Conservation (phyloP, 2,329 filamentous ascomycete genomes). For the Verticillium tricorpus region DNA sequence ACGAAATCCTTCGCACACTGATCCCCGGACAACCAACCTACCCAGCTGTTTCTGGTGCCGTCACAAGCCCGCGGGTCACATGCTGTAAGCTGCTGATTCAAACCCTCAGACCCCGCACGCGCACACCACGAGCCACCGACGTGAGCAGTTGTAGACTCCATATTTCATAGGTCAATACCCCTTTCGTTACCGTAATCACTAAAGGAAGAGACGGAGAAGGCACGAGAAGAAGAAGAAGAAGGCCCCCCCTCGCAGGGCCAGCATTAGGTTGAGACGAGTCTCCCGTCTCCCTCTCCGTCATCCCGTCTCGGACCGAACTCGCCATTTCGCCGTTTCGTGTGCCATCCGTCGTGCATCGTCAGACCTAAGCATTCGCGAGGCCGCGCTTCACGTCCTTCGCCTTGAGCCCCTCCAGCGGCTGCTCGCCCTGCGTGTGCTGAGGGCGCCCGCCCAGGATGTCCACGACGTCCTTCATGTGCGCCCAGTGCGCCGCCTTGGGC, state of each 20-base stretch:
- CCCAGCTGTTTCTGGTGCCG: too few relatives aligned
- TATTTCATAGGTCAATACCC: background rate
- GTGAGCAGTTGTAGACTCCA: background rate
- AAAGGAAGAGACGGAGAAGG: background rate
- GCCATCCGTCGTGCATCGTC: background rate
- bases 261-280: background rate
- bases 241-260: background rate
- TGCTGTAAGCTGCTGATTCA: background rate
- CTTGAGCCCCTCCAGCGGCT: constrained; percentile 42
- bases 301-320: background rate
- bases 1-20: too few relatives aligned
- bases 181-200: background rate
- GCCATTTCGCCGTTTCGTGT: background rate
- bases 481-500: constrained; percentile 83
- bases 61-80: background rate
- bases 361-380: background rate
- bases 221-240: background rate
- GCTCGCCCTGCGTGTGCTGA: constrained; percentile 43
- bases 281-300: background rate
- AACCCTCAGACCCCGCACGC: too few relatives aligned
- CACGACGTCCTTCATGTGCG: constrained; percentile 72
- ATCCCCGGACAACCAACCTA: too few relatives aligned
- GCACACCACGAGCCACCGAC: too few relatives aligned
- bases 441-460: constrained; percentile 78
- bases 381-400: constrained; percentile 62